Evolutionary conservation across 1,284 basidiomycete genomes (phyloP).

Genomic region (Trichosporon faecale): DNA sequence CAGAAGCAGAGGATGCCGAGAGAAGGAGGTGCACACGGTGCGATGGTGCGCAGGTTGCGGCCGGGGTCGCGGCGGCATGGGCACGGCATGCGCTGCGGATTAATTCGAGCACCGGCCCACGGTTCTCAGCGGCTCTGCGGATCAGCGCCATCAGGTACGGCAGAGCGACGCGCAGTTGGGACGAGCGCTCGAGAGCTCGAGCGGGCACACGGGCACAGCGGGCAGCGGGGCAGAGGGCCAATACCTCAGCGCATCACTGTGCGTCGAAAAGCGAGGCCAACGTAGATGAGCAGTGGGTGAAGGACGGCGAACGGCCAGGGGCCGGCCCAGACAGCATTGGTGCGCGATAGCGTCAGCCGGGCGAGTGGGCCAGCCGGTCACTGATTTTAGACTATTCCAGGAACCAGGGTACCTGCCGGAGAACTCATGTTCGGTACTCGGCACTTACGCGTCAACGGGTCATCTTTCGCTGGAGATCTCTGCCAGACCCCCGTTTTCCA

Average conservation of each 20-base stretch:
- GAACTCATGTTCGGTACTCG: background rate
- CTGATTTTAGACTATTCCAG: background rate
- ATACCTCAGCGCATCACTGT: background rate
- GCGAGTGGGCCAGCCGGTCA: background rate
- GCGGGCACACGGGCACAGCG: background rate
- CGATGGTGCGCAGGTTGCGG: background rate
- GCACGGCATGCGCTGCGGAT: constrained; percentile 2
- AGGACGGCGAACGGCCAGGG: background rate
- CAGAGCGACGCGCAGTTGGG: background rate
- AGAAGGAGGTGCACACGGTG: background rate
- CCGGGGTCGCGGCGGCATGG: background rate
- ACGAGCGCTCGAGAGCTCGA: background rate
- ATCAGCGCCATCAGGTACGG: background rate
- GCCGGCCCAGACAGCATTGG: background rate
- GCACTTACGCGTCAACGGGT: background rate
- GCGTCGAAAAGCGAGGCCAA: background rate
- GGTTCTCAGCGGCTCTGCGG: background rate
- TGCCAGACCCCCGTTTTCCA: constrained; percentile 1
- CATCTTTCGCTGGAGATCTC: background rate
- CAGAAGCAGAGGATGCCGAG: background rate
- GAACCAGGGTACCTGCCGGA: constrained; percentile 5
- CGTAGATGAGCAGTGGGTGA: background rate
- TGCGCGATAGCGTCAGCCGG: background rate
- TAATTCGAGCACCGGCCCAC: background rate
- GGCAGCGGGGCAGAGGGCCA: background rate